Evolutionary conservation across 805 yeast genomes (phyloP).

Genomic region (Phaffomyces antillensis): DNA sequence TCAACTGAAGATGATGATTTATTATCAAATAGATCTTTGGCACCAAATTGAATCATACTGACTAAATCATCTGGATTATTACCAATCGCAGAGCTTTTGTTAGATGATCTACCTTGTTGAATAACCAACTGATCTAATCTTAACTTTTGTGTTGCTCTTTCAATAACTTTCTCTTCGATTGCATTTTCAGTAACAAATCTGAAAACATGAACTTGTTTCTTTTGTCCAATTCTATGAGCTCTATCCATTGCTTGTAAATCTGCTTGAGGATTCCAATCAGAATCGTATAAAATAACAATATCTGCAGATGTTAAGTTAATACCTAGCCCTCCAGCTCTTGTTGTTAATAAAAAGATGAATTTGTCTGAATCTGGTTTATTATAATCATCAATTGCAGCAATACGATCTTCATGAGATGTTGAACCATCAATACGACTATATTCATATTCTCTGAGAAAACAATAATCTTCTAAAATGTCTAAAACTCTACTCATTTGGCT

Average conservation of each 20-base stretch:
- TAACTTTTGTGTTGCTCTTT: conserved; percentile 90
- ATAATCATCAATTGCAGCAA: conserved; percentile 87
- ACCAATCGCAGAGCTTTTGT: conserved; percentile 44
- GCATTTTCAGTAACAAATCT: conserved; percentile 94
- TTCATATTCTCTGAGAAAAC: conserved; percentile 72
- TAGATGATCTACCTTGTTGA: conserved; percentile 74
- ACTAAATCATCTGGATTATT: conserved; percentile 76
- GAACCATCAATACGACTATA: conserved; percentile 93
- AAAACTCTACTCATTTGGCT: conserved; percentile 90
- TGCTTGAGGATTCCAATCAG: conserved; percentile 98
- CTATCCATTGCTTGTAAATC: conserved; percentile 98
- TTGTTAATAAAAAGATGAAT: conserved; percentile 78
- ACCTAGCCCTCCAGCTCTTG: conserved; percentile 97
- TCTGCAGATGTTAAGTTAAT: conserved; percentile 91
- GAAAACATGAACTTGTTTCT: conserved; percentile 88
- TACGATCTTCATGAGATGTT: conserved; percentile 88
- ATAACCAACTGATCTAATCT: conserved; percentile 91
- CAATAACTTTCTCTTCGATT: conserved; percentile 92
- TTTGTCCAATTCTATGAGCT: conserved; percentile 96
- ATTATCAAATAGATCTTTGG: conserved; percentile 74
- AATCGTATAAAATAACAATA: conserved; percentile 79
- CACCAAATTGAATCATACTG: conserved; percentile 97
- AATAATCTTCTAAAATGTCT: conserved; percentile 89
- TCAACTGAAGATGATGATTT: conserved; percentile 22
- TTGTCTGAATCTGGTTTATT: conserved; percentile 76